These are phyloP conservation scores for Avena sativa DNA, from an alignment of 176 grass and related monocot genomes.

Conservation along the genomic window DNA sequence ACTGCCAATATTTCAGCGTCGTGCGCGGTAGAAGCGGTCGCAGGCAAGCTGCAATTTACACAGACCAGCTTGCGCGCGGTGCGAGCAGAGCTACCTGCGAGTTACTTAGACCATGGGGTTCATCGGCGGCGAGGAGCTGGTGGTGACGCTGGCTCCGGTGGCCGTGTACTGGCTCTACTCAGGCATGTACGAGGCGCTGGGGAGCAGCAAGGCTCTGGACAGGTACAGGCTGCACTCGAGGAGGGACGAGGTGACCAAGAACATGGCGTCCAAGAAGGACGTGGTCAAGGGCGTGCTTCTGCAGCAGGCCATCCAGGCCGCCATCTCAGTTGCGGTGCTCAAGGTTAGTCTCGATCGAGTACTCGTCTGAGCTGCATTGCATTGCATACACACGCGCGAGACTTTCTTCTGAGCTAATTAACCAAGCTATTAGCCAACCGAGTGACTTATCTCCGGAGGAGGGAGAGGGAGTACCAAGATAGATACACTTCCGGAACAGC, in stretches of 20 bases:
- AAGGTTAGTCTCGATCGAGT: conserved; percentile 46
- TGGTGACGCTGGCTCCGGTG: conserved; percentile 55
- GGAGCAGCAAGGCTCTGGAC: conserved; percentile 33
- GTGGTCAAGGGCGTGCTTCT: conserved; percentile 73
- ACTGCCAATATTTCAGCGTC: not conserved
- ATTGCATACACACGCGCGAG: not conserved
- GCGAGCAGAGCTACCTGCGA: not conserved
- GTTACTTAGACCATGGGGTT: not conserved
- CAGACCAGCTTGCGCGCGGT: not conserved
- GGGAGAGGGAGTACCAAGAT: too few species aligned
- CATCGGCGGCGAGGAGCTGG: conserved; percentile 46
- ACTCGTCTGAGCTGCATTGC: not conserved
- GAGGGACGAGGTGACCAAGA: conserved; percentile 71
- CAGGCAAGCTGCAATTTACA: not conserved
- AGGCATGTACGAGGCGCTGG: conserved; percentile 66
- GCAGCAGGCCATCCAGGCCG: conserved; percentile 74
- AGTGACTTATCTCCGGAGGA: too few species aligned
- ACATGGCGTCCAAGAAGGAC: conserved; percentile 67
- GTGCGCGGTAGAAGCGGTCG: not conserved
- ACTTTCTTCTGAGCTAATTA: not conserved
- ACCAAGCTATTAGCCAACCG: not conserved
- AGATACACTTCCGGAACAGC: too few species aligned
- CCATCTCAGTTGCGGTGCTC: conserved; percentile 51
- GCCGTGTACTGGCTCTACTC: conserved; percentile 78
- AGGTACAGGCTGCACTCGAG: conserved; percentile 80